Evolutionary conservation across 257 asterid genomes (phyloP), one percentile per base, ranked within the genome.

Genomic region (Solanum paucissectum): DNA sequence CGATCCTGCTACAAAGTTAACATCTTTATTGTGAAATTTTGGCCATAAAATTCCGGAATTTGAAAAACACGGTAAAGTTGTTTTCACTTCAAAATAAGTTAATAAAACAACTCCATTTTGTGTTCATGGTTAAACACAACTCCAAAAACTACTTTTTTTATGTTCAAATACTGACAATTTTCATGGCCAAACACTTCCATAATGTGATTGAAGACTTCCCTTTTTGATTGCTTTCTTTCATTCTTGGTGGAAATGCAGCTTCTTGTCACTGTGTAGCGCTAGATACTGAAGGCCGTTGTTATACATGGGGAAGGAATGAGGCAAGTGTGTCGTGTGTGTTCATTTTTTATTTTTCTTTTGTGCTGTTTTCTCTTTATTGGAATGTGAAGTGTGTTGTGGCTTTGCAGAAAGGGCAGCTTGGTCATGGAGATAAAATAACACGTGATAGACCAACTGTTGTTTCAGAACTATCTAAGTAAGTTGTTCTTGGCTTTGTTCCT

Each of bases 301-400:
- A 96, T 87, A 96, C 99, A 11, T 95, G 99, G 99, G 99, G 99
- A 29, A 94, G 98, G 74, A 96, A 97, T 88, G 98, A 97, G 95
- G 99, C 91, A 91, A 89, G 94, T 69, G 33, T 38, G 37, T 36
- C 84, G 16, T 72, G 49, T 5, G 40, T 72, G 79, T n/a, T 62
- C 71, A 37, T n/a, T 37, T 89, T 29, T 8, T 13, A 4, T 37
- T 29, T 84, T 44, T 21, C 20, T 55, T 38, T 69, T 88, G 12
- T 60, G 34, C 60, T 91, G 12, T 58, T 69, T 76, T 72, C 44
- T 76, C 13, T 29, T 40, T 25, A 29, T 72, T 25, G 73, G 64
- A 14, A 21, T 79, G 44, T 79, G 68, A 84, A 49, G 27, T 89
- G 66, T 34, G 66, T 52, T 34, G 84, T 69, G 87, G 60, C 55